phyloP scores from a whole-genome alignment of 768 basidiomycete genomes.

The Rhizopogon vesiculosus region DNA sequence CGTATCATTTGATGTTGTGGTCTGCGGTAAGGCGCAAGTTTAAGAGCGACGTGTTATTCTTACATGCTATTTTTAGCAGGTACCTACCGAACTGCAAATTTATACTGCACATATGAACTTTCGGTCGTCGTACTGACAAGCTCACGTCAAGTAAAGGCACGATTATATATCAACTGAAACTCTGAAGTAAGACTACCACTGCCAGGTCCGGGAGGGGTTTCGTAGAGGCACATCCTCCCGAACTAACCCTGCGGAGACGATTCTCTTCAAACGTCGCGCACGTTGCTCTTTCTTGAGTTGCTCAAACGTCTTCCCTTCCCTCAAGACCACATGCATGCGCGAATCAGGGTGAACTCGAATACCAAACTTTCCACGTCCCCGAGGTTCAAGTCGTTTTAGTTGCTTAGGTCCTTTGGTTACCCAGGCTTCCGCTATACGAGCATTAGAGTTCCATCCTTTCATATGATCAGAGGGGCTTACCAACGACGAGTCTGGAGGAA shows the following conservation, averaged over 20 bases:
- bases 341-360: constrained; percentile 74
- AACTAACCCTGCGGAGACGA: constrained; percentile 75
- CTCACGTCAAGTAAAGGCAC: neutral
- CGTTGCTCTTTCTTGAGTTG: constrained; percentile 61
- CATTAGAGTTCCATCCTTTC: neutral
- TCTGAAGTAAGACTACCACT: constrained; percentile 51
- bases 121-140: neutral
- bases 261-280: constrained; percentile 63
- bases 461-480: constrained; percentile 43
- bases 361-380: constrained; percentile 79
- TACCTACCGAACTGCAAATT: neutral
- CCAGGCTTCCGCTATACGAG: constrained; percentile 80
- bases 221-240: constrained; percentile 79
- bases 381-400: constrained; percentile 68
- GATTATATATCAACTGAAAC: neutral
- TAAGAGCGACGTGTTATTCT: constrained; percentile 17
- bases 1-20: constrained; percentile 37
- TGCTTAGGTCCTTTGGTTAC: constrained; percentile 76
- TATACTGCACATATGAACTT: neutral
- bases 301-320: constrained; percentile 74
- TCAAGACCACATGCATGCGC: constrained; percentile 69
- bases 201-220: constrained; percentile 69
- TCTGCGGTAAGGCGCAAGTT: constrained; percentile 1
- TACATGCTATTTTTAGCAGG: constrained; percentile 11
- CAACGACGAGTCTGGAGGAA: constrained; percentile 68